Conservation (phyloP, 1,284 basidiomycete species). For the Microbotryum violaceum region DNA sequence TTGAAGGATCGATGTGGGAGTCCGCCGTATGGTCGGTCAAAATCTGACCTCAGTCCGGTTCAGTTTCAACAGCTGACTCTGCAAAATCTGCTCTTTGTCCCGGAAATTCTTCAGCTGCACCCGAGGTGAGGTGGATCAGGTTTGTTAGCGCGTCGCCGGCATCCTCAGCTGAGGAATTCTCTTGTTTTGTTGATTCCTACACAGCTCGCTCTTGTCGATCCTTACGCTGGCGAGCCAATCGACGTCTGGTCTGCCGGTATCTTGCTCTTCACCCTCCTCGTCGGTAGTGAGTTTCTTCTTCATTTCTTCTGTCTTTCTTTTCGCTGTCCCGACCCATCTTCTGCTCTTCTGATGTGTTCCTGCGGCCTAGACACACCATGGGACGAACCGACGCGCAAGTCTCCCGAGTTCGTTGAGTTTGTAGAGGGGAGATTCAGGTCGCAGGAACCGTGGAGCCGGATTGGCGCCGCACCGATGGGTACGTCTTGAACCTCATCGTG, state of each 20-base stretch:
- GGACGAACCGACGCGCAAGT: constrained; percentile 80
- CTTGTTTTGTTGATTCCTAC: no score
- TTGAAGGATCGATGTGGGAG: constrained; percentile 83
- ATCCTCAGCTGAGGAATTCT: constrained; percentile 2
- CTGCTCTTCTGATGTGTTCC: background rate
- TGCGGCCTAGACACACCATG: constrained; percentile 75
- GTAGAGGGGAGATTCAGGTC: constrained; percentile 49
- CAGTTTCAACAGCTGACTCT: background rate
- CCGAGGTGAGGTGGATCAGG: constrained; percentile 7
- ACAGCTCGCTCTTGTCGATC: constrained; percentile 35
- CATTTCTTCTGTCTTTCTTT: no score
- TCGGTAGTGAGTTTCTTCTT: constrained; percentile 63
- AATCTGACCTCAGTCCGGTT: background rate
- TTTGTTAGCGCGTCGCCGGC: constrained; percentile 25
- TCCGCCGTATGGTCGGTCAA: constrained; percentile 61
- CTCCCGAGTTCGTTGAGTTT: constrained; percentile 72
- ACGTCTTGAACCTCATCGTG: background rate
- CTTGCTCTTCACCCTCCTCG: constrained; percentile 86
- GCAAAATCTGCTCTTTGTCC: constrained; percentile 30
- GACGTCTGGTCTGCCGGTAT: constrained; percentile 95
- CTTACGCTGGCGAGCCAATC: constrained; percentile 84
- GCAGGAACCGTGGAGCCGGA: constrained; percentile 2
- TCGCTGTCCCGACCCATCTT: background rate
- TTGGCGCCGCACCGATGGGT: background rate
- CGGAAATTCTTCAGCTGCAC: constrained; percentile 15